phyloP scores from a whole-genome alignment of 495 filamentous ascomycete genomes.

The Aspergillus biplanus region DNA sequence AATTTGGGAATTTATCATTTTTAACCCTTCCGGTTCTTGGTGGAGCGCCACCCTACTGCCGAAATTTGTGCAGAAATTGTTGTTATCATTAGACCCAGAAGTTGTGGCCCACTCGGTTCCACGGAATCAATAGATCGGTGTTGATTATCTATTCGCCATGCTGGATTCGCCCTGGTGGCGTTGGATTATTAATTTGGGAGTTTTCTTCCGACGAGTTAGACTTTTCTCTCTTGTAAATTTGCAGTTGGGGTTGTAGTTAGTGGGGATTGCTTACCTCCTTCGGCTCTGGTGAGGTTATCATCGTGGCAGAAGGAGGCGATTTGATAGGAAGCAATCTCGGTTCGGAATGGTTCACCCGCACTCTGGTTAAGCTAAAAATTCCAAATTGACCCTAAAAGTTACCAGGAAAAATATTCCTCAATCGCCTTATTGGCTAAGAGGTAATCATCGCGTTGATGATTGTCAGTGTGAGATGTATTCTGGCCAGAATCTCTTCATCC shows the following conservation, averaged over 20 bases:
- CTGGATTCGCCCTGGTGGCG: neutral
- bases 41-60: neutral
- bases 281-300: neutral
- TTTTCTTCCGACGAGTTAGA: neutral
- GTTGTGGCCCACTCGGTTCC: conserved; percentile 6
- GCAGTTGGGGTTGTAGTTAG: no score
- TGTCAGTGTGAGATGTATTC: no score
- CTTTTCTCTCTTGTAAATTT: neutral
- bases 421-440: no score
- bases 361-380: neutral
- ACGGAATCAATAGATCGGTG: neutral
- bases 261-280: conserved; percentile 1
- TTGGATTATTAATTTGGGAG: conserved; percentile 10
- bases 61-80: conserved; percentile 1
- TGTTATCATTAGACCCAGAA: neutral
- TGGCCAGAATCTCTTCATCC: no score
- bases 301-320: conserved; percentile 13
- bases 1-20: neutral
- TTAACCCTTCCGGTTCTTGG: neutral
- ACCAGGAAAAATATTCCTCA: no score
- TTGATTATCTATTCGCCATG: neutral
- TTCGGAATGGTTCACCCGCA: neutral
- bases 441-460: no score
- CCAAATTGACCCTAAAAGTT: no score
- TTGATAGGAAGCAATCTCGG: conserved; percentile 10